Evolutionary conservation across 371 early-diverging fungal species (phyloP).

Genomic region (Syncephalis plumigaleata): DNA sequence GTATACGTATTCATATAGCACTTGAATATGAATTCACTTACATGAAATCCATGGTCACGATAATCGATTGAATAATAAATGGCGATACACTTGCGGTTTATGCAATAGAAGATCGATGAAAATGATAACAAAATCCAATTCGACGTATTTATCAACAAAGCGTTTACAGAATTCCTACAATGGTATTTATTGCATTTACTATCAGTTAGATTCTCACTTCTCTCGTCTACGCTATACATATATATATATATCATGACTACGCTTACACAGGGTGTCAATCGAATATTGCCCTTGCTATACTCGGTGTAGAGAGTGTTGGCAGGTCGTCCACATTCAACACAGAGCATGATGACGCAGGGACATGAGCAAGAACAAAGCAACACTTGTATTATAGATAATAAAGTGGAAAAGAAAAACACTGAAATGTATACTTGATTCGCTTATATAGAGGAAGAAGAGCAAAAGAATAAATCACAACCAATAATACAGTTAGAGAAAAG

Average conservation of each 20-base stretch:
- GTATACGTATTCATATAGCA: neutral
- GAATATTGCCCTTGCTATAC: conserved; percentile 79
- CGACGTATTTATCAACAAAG: conserved; percentile 89
- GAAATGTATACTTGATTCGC: neutral
- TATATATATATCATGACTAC: neutral
- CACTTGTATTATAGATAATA: neutral
- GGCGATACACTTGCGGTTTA: conserved; percentile 82
- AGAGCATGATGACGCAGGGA: conserved; percentile 9
- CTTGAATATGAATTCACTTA: conserved; percentile 7
- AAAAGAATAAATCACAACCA: neutral
- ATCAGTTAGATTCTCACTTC: neutral
- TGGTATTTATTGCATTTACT: neutral
- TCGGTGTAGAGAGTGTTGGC: conserved; percentile 67
- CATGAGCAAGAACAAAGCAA: neutral
- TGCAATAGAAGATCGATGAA: conserved; percentile 89
- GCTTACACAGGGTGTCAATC: conserved; percentile 69
- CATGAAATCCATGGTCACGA: conserved; percentile 31
- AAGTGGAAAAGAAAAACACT: neutral
- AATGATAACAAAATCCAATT: conserved; percentile 74
- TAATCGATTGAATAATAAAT: conserved; percentile 67
- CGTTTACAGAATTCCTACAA: conserved; percentile 47
- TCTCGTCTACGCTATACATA: neutral
- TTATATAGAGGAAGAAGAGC: neutral
- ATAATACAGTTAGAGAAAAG: too few species aligned
- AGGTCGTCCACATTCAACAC: conserved; percentile 71